Conservation (phyloP, 73 alveolate species). For the Tetrahymena thermophila region DNA sequence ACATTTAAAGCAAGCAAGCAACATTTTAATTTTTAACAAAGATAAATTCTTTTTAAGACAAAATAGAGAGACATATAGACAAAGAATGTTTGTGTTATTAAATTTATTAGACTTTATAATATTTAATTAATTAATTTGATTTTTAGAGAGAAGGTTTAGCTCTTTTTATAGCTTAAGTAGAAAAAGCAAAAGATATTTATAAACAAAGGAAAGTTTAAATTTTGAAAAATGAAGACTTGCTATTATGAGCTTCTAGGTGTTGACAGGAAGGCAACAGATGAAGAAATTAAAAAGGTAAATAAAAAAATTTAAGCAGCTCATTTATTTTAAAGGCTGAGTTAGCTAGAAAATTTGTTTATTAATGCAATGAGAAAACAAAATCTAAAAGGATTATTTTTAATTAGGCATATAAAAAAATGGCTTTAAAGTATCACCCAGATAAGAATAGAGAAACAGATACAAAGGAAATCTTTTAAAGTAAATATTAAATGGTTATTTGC, state of each 20-base stretch:
- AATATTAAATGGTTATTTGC: background rate
- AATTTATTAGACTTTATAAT: too few relatives aligned
- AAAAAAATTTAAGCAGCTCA: slow-evolving; percentile 2
- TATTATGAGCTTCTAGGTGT: slow-evolving; percentile 76
- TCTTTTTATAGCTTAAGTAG: background rate
- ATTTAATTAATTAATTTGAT: background rate
- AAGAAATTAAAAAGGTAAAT: slow-evolving; percentile 67
- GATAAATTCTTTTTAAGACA: background rate
- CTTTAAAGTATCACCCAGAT: background rate
- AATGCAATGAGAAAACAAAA: background rate
- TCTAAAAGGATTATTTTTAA: too few relatives aligned
- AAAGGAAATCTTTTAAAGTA: background rate
- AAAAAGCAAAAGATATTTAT: background rate
- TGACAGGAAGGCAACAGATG: slow-evolving; percentile 53
- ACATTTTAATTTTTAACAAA: background rate
- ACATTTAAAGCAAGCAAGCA: background rate
- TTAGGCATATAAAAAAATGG: background rate
- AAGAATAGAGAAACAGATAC: slow-evolving; percentile 9
- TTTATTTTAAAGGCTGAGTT: background rate
- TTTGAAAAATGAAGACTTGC: slow-evolving; percentile 44
- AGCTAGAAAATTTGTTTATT: background rate
- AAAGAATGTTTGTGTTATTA: background rate
- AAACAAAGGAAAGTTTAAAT: background rate
- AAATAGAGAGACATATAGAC: background rate
- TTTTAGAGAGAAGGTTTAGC: background rate